Evolutionary conservation across 805 yeast species (phyloP), one percentile per base, ranked within the genome.

Genomic region (Sungouiozyma intestinalis): DNA sequence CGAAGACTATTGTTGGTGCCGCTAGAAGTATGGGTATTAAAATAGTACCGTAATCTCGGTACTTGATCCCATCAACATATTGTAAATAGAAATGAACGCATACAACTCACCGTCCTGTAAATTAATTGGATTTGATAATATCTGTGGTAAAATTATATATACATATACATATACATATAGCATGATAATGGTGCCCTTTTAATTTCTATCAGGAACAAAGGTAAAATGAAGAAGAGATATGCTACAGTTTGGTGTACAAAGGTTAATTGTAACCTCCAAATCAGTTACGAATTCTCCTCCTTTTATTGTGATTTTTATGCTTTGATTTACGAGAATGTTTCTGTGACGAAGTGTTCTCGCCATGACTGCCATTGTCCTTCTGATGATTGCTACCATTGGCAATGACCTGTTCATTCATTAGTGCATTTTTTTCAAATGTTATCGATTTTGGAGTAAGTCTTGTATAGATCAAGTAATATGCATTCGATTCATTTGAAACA

Each of bases 11-110:
- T 16, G 69, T 90, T 35, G 84, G 88, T 50, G 84, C 94, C 2
- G 97, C 97, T n/a, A 80, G 74, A 52, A 81, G 84, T 40, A 76
- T 86, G 62, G 98, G 98, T 35, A 80, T 92, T 40, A 74, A 76
- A 38, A 94, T 92, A 43, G 81, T 81, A 41, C 77, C 79, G 45
- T 87, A 40, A 47, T 3, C 17, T 27, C n/a, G 4, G 17, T 37
- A 36, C 27, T 36, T 32, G 15, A 20, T 13, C 16, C 38, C 27
- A 32, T 36, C 21, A 36, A 36, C 27, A 36, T 7, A 11, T 16
- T 16, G 35, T 16, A 33, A 16, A 33, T 16, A 33, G 13, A 29
- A 13, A 33, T 27, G 18, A 33, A 32, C 19, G 15, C 20, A 33
- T 33, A 9, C 14, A 18, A 32, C 19, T 31, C 8, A 36, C 4